Evolutionary conservation across 2,329 filamentous ascomycete genomes (phyloP), one percentile per base, ranked within the genome.

Genomic region (Orbilia javanica): DNA sequence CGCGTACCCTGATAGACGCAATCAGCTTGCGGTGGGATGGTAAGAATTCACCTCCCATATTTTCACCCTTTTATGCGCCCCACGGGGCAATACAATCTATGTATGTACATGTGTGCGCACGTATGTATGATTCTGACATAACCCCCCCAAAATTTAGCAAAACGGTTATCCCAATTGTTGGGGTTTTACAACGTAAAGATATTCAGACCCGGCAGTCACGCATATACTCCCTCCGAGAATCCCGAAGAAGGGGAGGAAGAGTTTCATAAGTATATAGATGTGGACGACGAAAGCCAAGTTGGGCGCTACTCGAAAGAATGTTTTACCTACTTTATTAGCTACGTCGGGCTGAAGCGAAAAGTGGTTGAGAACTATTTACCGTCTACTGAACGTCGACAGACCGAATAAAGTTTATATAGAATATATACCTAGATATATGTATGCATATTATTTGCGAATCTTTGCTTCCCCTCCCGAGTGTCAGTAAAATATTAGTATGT

Each of bases 11-110:
- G 34, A 60, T 60, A 42, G 55, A 60, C n/a, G 55, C 55, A 2
- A 60, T 60, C n/a, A 60, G 55, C 13, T 42, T 60, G 34, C 55
- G 55, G 11, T 60, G 55, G 55, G 55, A 60, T n/a, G 34, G 55
- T 42, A 42, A 60, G 31, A 44, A 44, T n/a, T 10, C n/a, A 5
- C 20, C 7, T 10, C n/a, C 42, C 8, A 44, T 7, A 44, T 20
- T 7, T 18, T 18, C 4, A 44, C n/a, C n/a, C n/a, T n/a, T n/a
- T n/a, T n/a, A n/a, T n/a, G n/a, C n/a, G n/a, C n/a, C n/a, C n/a
- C n/a, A n/a, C n/a, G n/a, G n/a, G n/a, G n/a, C n/a, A n/a, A n/a
- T n/a, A n/a, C n/a, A n/a, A n/a, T n/a, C n/a, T 15, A 39, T 39
- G 11, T 15, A 39, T 39, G 11, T 15, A n/a, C n/a, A n/a, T 15